These are phyloP conservation scores for Saccharomycopsis vini DNA, from an alignment of 805 yeast genomes.

Conservation along the genomic window DNA sequence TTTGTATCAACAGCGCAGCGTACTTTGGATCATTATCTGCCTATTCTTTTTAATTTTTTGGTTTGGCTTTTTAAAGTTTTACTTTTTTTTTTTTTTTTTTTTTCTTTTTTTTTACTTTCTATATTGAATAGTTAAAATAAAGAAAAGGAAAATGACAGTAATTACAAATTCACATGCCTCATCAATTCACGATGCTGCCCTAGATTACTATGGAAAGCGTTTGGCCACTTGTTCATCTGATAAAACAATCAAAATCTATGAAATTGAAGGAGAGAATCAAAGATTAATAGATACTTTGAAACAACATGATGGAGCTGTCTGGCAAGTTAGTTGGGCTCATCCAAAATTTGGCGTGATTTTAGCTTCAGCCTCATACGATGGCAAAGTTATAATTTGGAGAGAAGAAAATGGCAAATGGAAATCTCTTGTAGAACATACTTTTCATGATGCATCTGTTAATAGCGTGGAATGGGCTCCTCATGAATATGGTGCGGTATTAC, in stretches of 20 bases:
- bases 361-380: slow-evolving; percentile 94
- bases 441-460: slow-evolving; percentile 90
- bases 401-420: slow-evolving; percentile 88
- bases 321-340: slow-evolving; percentile 99
- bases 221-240: slow-evolving; percentile 95
- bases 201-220: slow-evolving; percentile 93
- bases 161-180: slow-evolving; percentile 18
- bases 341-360: slow-evolving; percentile 93
- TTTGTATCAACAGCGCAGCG: no score
- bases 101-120: no score
- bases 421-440: slow-evolving; percentile 75
- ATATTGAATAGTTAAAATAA: no score
- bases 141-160: slow-evolving; percentile 10
- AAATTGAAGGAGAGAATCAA: slow-evolving; percentile 78
- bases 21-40: no score
- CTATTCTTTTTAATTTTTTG: no score
- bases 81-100: no score
- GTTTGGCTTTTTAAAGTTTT: no score
- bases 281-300: slow-evolving; percentile 73
- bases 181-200: slow-evolving; percentile 75
- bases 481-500: slow-evolving; percentile 85
- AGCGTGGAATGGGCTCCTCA: slow-evolving; percentile 96
- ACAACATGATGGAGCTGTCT: slow-evolving; percentile 97
- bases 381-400: slow-evolving; percentile 89
- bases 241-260: slow-evolving; percentile 89